These are phyloP conservation scores for Massarina eburnea DNA, from an alignment of 2,329 filamentous ascomycete species.

Conservation along the genomic window DNA sequence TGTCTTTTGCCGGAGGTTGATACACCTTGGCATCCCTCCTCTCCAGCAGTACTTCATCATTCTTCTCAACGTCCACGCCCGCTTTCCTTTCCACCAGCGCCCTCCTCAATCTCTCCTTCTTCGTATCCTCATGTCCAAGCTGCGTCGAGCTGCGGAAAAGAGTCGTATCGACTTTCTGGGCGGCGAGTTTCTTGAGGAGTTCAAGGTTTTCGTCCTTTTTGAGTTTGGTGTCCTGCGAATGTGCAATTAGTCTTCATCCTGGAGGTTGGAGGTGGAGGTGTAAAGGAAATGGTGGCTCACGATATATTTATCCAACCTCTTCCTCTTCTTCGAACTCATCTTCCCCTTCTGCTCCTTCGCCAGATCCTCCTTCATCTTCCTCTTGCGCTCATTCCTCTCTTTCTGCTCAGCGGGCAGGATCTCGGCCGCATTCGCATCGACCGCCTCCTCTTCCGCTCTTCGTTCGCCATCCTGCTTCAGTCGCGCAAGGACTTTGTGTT, in stretches of 20 bases:
- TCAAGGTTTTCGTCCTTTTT: slow-evolving; percentile 89
- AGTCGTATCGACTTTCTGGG: slow-evolving; percentile 78
- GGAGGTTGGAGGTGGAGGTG: background rate
- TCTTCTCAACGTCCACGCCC: slow-evolving; percentile 59
- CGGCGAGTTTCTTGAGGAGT: slow-evolving; percentile 79
- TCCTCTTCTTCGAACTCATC: slow-evolving; percentile 66
- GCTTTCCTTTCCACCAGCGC: slow-evolving; percentile 66
- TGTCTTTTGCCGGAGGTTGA: slow-evolving; percentile 11
- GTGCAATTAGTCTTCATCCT: background rate
- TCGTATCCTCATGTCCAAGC: slow-evolving; percentile 72
- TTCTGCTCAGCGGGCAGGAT: slow-evolving; percentile 52
- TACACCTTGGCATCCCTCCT: slow-evolving; percentile 28
- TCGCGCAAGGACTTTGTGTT: slow-evolving; percentile 66
- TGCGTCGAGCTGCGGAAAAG: slow-evolving; percentile 76
- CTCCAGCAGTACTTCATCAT: slow-evolving; percentile 59
- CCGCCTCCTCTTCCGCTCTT: slow-evolving; percentile 40
- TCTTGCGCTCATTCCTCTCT: slow-evolving; percentile 57
- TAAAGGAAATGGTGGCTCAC: slow-evolving; percentile 38
- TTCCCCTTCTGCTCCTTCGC: slow-evolving; percentile 56
- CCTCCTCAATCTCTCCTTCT: slow-evolving; percentile 66
- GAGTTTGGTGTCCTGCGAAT: slow-evolving; percentile 86
- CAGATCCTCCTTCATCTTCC: slow-evolving; percentile 57
- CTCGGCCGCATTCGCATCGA: slow-evolving; percentile 57
- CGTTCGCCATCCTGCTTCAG: slow-evolving; percentile 48
- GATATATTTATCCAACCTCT: slow-evolving; percentile 70